Evolutionary conservation across 805 yeast genomes (phyloP).

Genomic region (Lipomyces sp.): DNA sequence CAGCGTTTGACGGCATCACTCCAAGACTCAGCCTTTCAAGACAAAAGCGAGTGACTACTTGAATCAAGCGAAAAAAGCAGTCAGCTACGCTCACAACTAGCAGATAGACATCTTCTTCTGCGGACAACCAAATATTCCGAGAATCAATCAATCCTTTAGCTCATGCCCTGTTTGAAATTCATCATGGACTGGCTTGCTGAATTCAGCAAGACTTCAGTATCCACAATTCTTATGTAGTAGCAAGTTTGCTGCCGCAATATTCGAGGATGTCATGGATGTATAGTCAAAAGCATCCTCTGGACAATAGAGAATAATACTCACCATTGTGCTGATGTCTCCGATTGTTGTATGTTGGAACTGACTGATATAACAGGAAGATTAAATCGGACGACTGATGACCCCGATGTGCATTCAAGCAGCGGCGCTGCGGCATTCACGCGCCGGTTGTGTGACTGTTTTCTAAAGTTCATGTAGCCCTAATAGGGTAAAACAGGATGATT

Average conservation of each 20-base stretch:
- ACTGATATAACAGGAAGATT: too few relatives aligned
- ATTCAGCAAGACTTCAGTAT: background rate
- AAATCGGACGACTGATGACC: too few relatives aligned
- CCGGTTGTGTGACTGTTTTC: too few relatives aligned
- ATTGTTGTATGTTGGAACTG: too few relatives aligned
- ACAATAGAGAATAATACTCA: constrained; percentile 10
- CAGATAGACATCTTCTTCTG: background rate
- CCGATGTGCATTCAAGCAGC: too few relatives aligned
- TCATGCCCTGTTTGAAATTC: background rate
- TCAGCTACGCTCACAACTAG: background rate
- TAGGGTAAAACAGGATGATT: too few relatives aligned
- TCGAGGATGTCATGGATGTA: constrained; percentile 1
- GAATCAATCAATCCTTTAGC: constrained; percentile 1
- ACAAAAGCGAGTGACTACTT: background rate
- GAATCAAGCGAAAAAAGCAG: background rate
- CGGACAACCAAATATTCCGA: background rate
- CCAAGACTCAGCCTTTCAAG: constrained; percentile 19
- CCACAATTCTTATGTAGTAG: background rate
- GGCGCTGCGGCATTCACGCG: too few relatives aligned
- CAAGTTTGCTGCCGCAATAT: background rate
- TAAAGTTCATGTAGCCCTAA: too few relatives aligned
- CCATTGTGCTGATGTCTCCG: constrained; percentile 19
- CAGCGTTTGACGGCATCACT: constrained; percentile 5
- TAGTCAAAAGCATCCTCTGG: background rate
- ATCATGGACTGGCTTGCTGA: background rate